A percentile compares a stretch with the other conserved stretches of the same genome.
phyloP scores from a whole-genome alignment of 305 asterid species.

The Ilex paraguariensis region DNA sequence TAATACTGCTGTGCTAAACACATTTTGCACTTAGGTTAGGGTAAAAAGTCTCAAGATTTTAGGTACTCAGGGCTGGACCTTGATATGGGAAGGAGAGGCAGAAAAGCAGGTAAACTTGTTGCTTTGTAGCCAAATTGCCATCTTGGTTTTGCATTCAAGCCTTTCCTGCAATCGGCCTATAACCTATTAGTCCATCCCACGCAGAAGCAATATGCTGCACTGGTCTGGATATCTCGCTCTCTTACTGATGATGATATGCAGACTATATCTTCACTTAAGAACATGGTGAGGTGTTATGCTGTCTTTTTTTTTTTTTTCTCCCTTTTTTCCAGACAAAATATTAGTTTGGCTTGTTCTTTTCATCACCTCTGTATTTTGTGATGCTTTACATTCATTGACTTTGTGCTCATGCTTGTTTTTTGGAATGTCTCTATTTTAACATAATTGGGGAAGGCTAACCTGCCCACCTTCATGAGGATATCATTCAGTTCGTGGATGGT shows the following conservation, averaged over 20 bases:
- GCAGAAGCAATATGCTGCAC: conserved; percentile 91
- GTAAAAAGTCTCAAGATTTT: conserved; percentile 74
- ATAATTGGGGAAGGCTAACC: too few relatives aligned
- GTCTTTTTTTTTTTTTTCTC: not conserved
- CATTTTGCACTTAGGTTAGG: conserved; percentile 44
- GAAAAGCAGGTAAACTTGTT: conserved; percentile 72
- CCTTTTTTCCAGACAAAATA: too few relatives aligned
- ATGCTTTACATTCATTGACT: too few relatives aligned
- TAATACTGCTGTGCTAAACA: conserved; percentile 11
- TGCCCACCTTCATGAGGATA: too few relatives aligned
- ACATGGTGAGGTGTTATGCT: conserved; percentile 38
- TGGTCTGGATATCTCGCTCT: conserved; percentile 89
- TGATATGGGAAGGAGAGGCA: conserved; percentile 98
- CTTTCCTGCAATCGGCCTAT: conserved; percentile 9
- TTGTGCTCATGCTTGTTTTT: too few relatives aligned
- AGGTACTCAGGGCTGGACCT: conserved; percentile 77
- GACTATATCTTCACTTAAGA: conserved; percentile 46
- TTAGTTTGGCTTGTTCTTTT: too few relatives aligned
- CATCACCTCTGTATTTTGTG: too few relatives aligned
- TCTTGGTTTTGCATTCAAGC: not conserved
- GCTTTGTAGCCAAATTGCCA: conserved; percentile 6
- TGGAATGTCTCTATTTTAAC: too few relatives aligned
- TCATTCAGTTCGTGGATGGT: too few relatives aligned
- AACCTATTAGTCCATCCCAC: conserved; percentile 3
- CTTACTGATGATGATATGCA: conserved; percentile 44